phyloP scores from a whole-genome alignment of 129 eudicot species.

The Helichrysum umbraculigerum region DNA sequence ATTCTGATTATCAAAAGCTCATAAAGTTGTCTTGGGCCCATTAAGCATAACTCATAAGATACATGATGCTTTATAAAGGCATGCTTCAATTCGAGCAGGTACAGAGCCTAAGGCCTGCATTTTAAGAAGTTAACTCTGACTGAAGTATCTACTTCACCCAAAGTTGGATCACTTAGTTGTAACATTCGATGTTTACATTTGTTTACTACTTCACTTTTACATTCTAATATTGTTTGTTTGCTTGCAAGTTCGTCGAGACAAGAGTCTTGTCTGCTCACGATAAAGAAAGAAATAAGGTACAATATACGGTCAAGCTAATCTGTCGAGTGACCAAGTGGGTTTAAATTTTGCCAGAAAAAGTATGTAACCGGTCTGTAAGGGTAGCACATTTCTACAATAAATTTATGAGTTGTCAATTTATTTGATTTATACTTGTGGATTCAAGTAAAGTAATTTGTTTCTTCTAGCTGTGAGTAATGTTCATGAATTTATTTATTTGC shows the following conservation, averaged over 20 bases:
- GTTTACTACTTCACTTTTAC: neutral
- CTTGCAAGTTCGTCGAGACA: conserved; percentile 62
- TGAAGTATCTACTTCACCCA: conserved; percentile 7
- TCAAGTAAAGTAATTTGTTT: no score
- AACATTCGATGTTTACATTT: neutral
- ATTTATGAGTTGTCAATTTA: no score
- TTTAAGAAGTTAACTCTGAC: neutral
- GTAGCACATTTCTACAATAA: no score
- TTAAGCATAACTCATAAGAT: conserved; percentile 76
- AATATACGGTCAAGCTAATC: conserved; percentile 38
- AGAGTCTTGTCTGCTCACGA: conserved; percentile 46
- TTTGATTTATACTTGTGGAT: no score
- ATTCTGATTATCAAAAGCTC: no score
- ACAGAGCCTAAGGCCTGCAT: conserved; percentile 9
- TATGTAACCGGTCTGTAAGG: no score
- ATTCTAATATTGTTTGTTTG: conserved; percentile 29
- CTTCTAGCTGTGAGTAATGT: no score
- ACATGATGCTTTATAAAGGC: conserved; percentile 71
- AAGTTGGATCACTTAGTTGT: neutral
- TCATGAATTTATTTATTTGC: no score
- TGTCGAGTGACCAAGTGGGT: no score
- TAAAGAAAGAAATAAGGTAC: conserved; percentile 45
- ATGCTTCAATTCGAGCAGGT: conserved; percentile 98
- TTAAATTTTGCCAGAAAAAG: no score
- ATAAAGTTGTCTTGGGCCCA: no score